Evolutionary conservation across 2,329 filamentous ascomycete species (phyloP).

Genomic region (Xylariaceae sp.): DNA sequence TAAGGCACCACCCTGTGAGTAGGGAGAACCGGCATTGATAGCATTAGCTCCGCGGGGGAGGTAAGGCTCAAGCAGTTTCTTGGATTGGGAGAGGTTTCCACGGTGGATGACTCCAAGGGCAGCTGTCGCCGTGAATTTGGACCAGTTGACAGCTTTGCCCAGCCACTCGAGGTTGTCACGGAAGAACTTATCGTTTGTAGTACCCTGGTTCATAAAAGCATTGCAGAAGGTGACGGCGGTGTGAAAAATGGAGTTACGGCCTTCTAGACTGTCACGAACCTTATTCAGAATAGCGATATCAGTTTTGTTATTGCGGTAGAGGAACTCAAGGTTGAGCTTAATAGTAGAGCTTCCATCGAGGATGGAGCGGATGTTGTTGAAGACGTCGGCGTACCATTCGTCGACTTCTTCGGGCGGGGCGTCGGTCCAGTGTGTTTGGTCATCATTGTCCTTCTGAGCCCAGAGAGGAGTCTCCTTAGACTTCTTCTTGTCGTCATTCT

Average conservation of each 20-base stretch:
- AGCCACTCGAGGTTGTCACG: slow-evolving; percentile 96
- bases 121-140: slow-evolving; percentile 96
- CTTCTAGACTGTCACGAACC: slow-evolving; percentile 90
- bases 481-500: slow-evolving; percentile 43
- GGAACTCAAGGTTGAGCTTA: slow-evolving; percentile 90
- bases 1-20: slow-evolving; percentile 91
- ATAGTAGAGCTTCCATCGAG: slow-evolving; percentile 91
- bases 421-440: slow-evolving; percentile 47
- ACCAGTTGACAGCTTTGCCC: slow-evolving; percentile 98
- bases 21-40: slow-evolving; percentile 78
- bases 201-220: slow-evolving; percentile 98
- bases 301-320: slow-evolving; percentile 92
- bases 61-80: slow-evolving; percentile 91
- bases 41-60: slow-evolving; percentile 68
- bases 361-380: slow-evolving; percentile 61
- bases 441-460: too few relatives aligned
- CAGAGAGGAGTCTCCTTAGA: slow-evolving; percentile 26
- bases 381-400: slow-evolving; percentile 53
- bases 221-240: slow-evolving; percentile 96
- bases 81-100: slow-evolving; percentile 87
- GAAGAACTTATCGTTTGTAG: slow-evolving; percentile 98
- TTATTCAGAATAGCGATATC: slow-evolving; percentile 93
- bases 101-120: slow-evolving; percentile 95
- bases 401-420: slow-evolving; percentile 48
- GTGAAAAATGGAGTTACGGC: slow-evolving; percentile 97